Percentiles rank a stretch among this genome's conserved stretches.
Evolutionary conservation across 371 early-diverging fungal genomes (phyloP).

Genomic region (Mucor sp.): DNA sequence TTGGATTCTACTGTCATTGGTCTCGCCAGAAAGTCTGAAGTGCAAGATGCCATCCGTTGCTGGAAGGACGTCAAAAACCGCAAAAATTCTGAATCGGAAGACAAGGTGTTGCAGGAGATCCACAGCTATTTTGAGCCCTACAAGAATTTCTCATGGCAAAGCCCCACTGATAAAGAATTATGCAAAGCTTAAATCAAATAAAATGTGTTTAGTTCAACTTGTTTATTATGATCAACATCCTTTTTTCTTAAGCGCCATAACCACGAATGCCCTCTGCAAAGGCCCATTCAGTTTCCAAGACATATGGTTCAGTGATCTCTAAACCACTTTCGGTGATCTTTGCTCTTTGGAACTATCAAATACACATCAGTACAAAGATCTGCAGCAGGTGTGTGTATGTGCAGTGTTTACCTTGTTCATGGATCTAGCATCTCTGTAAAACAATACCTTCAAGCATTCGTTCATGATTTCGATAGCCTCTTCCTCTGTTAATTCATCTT

Average conservation of each 20-base stretch:
- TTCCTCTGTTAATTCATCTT: conserved; percentile 86
- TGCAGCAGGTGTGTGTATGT: background rate
- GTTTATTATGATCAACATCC: background rate
- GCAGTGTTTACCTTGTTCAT: conserved; percentile 79
- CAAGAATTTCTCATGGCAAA: conserved; percentile 49
- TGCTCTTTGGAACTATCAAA: conserved; percentile 85
- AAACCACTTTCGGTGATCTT: conserved; percentile 85
- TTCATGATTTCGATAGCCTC: conserved; percentile 91
- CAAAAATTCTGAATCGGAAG: conserved; percentile 32
- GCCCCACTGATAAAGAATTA: conserved; percentile 44
- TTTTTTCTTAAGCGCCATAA: conserved; percentile 77
- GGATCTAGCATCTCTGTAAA: conserved; percentile 96
- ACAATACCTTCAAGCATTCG: conserved; percentile 93
- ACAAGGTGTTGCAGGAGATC: conserved; percentile 26
- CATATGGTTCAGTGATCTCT: conserved; percentile 86
- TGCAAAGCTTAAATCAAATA: conserved; percentile 19
- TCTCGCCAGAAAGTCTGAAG: conserved; percentile 62
- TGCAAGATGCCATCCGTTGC: conserved; percentile 57
- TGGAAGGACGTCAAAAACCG: conserved; percentile 45
- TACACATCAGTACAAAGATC: background rate
- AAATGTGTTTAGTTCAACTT: background rate
- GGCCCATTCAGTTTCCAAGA: conserved; percentile 91
- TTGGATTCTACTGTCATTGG: conserved; percentile 70
- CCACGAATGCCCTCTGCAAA: conserved; percentile 91
- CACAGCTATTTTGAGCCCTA: conserved; percentile 31